Evolutionary conservation across 163 green algal genomes (phyloP), one percentile per base, ranked within the genome.

Genomic region (Chlorella variabilis): DNA sequence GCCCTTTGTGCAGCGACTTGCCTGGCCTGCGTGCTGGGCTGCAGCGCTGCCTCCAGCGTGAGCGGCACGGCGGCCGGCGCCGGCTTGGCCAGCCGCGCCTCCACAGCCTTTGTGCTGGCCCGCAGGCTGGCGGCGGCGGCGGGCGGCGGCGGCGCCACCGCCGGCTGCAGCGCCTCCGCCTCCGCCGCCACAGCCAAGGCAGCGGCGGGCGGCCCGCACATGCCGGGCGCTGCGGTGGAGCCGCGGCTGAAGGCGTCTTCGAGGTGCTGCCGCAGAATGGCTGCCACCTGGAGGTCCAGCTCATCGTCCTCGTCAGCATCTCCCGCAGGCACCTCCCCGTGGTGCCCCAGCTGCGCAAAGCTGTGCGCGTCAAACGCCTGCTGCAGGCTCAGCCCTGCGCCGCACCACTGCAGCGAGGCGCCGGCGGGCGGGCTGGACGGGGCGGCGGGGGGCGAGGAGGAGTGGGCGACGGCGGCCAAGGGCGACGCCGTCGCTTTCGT

Each of bases 11-110:
- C 59, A 38, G 59, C 61, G 29, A 71, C 63, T 45, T 36, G 34
- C 66, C 66, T 54, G 66, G 41, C n/a, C 42, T 75, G 68, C 27
- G n/a, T 25, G 68, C 68, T 75, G 41, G 68, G 68, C 68, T 75
- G 41, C 68, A 75, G 41, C 27, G 41, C 68, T 1, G 34, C 68
- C 41, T 59, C 41, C 41, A 75, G 27, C 11, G 68, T 75, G 27
- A 13, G 15, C 8, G 68, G 68, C 41, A 41, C n/a, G 25, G 17
- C n/a, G 15, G n/a, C n/a, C n/a, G 45, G 59, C n/a, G 45, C 29
- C 25, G 3, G 45, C 45, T 45, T 77, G 69, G 45, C 63, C 45
- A 77, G 29, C 13, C 69, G 31, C 1, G 45, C 45, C 4, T 41
- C 69, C 17, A 62, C 45, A 0, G 45, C 45, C 29, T 31, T 27